These are phyloP conservation scores for Proliferodiscus dingleyae DNA, from an alignment of 2,329 filamentous ascomycete species.

Conservation along the genomic window DNA sequence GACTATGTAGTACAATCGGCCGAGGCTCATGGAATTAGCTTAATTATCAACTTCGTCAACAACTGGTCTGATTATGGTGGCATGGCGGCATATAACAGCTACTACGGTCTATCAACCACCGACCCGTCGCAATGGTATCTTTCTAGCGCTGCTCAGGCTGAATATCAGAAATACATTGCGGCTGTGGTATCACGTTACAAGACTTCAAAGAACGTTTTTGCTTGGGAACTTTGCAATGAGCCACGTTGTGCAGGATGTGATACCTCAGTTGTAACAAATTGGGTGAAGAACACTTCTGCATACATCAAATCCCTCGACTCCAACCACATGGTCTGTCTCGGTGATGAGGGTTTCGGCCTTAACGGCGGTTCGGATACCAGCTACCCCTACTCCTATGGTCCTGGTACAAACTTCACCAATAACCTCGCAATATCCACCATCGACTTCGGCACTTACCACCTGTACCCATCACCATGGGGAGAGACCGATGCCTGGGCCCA, in stretches of 20 bases:
- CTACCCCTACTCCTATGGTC: slow-evolving; percentile 39
- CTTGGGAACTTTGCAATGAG: slow-evolving; percentile 67
- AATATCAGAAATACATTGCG: slow-evolving; percentile 57
- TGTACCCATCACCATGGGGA: slow-evolving; percentile 44
- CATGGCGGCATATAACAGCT: slow-evolving; percentile 52
- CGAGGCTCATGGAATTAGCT: slow-evolving; percentile 54
- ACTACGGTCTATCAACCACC: slow-evolving; percentile 49
- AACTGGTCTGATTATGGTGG: slow-evolving; percentile 67
- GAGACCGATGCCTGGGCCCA: slow-evolving; percentile 37
- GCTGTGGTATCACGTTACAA: slow-evolving; percentile 56
- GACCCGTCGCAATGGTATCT: slow-evolving; percentile 26
- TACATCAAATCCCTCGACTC: slow-evolving; percentile 62
- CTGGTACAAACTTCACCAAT: slow-evolving; percentile 46
- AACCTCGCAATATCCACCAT: slow-evolving; percentile 44
- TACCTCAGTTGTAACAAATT: slow-evolving; percentile 53
- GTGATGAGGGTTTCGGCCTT: slow-evolving; percentile 55
- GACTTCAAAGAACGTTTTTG: slow-evolving; percentile 55
- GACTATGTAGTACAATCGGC: slow-evolving; percentile 59
- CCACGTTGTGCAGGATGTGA: slow-evolving; percentile 59
- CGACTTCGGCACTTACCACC: slow-evolving; percentile 49
- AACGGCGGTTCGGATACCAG: slow-evolving; percentile 33
- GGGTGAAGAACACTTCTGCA: slow-evolving; percentile 51
- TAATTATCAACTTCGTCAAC: slow-evolving; percentile 64
- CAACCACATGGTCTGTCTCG: slow-evolving; percentile 57
- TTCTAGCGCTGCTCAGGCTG: slow-evolving; percentile 39